Percentiles rank a stretch among this genome's conserved stretches.
Evolutionary conservation across 2,329 filamentous ascomycete species (phyloP).

Genomic region (Monilinia polystroma): DNA sequence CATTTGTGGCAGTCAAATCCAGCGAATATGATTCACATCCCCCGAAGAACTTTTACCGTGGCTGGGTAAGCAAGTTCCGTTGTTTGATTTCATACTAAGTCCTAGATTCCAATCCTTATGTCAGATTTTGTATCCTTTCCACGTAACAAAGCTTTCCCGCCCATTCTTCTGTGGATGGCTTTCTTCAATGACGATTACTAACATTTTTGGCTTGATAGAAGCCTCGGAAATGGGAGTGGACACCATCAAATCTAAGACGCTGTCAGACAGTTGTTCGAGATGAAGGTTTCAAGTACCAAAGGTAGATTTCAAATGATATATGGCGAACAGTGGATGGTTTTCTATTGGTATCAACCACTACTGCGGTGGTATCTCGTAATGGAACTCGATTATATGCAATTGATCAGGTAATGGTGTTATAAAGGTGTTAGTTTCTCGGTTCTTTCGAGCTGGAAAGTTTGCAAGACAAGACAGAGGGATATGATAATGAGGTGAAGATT

Average conservation of each 20-base stretch:
- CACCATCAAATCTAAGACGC: conserved; percentile 4
- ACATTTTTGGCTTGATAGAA: not conserved
- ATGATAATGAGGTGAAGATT: no score
- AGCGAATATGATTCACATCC: conserved; percentile 1
- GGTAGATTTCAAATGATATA: not conserved
- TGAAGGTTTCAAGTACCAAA: not conserved
- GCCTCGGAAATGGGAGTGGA: not conserved
- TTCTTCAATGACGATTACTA: not conserved
- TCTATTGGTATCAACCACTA: not conserved
- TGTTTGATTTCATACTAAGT: not conserved
- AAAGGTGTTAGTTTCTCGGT: no score
- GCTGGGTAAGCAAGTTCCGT: not conserved
- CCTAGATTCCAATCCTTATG: not conserved
- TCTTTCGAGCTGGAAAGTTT: not conserved
- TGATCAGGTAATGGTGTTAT: not conserved
- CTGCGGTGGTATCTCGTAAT: not conserved
- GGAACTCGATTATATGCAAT: not conserved
- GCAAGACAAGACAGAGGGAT: not conserved
- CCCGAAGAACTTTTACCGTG: not conserved
- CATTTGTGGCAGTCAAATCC: not conserved
- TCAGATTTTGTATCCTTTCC: not conserved
- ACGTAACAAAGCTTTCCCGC: not conserved
- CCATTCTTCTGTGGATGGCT: fast-evolving
- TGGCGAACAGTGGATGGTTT: no score
- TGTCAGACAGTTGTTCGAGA: conserved; percentile 6